Conservation (phyloP, 805 yeast species). For the Schizosaccharomyces cryophilus region DNA sequence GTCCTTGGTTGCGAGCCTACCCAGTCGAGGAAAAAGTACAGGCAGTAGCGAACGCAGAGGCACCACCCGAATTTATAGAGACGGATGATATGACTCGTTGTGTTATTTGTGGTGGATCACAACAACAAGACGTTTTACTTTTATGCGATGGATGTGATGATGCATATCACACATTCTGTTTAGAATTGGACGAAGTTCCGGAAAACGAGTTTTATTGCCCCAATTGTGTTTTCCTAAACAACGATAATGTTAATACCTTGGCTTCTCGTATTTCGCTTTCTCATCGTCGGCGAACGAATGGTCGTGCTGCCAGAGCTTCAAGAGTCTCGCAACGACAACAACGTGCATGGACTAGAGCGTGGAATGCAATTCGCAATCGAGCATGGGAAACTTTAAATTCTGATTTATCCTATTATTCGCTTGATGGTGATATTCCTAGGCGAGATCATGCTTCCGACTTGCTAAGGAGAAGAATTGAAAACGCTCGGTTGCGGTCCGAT, state of each 20-base stretch:
- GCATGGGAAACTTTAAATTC: neutral
- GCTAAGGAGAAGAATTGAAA: neutral
- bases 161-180: slow-evolving; percentile 13
- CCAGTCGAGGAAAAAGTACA: neutral
- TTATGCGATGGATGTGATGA: slow-evolving; percentile 14
- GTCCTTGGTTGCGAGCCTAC: neutral
- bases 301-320: neutral
- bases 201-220: slow-evolving; percentile 14
- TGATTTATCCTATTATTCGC: neutral
- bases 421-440: neutral
- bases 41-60: neutral
- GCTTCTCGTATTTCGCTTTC: neutral
- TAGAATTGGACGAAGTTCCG: slow-evolving; percentile 13
- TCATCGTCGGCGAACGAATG: neutral
- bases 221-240: slow-evolving; percentile 9
- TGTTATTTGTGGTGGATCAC: slow-evolving; percentile 12
- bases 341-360: neutral
- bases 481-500: neutral
- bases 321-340: neutral
- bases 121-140: slow-evolving; percentile 11
- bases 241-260: neutral
- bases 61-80: neutral
- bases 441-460: neutral
- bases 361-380: neutral
- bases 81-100: slow-evolving; percentile 7